These are phyloP conservation scores for Desmodesmus armatus DNA, from an alignment of 139 green algal genomes.

Conservation along the genomic window DNA sequence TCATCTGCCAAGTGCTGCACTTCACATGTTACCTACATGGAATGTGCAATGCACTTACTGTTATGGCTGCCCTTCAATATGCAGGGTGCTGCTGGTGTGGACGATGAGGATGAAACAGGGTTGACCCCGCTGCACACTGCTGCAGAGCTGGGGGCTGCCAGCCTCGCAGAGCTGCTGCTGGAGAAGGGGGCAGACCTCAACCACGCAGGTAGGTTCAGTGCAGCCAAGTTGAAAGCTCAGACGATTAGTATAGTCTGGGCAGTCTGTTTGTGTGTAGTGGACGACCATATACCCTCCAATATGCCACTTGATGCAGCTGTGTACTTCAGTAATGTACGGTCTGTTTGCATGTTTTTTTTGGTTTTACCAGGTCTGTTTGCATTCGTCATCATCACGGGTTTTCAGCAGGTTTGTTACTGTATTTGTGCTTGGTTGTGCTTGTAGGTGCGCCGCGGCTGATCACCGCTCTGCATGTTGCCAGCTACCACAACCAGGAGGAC, in stretches of 20 bases:
- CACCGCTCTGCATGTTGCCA: constrained; percentile 40
- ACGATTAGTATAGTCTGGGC: neutral
- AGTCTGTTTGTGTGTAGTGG: too few relatives aligned
- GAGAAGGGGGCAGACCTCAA: constrained; percentile 29
- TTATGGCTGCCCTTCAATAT: too few relatives aligned
- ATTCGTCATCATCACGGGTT: neutral
- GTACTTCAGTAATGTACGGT: neutral
- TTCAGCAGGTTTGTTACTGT: neutral
- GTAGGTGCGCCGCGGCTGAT: constrained; percentile 23
- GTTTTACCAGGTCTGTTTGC: neutral
- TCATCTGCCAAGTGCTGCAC: too few relatives aligned
- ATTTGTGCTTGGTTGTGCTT: neutral
- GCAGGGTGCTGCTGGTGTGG: constrained; percentile 32
- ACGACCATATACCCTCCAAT: too few relatives aligned
- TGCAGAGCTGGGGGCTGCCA: constrained; percentile 21
- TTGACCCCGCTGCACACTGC: constrained; percentile 41
- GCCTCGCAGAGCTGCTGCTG: constrained; percentile 31
- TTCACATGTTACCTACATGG: too few relatives aligned
- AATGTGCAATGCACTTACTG: too few relatives aligned
- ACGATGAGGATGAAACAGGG: constrained; percentile 42
- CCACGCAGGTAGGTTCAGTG: constrained; percentile 18
- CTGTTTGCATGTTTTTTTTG: neutral
- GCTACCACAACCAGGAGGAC: constrained; percentile 44
- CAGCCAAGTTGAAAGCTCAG: too few relatives aligned
- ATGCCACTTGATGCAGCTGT: too few relatives aligned